phyloP scores from a whole-genome alignment of 169 alveolate genomes.

The Cryptosporidium baileyi region DNA sequence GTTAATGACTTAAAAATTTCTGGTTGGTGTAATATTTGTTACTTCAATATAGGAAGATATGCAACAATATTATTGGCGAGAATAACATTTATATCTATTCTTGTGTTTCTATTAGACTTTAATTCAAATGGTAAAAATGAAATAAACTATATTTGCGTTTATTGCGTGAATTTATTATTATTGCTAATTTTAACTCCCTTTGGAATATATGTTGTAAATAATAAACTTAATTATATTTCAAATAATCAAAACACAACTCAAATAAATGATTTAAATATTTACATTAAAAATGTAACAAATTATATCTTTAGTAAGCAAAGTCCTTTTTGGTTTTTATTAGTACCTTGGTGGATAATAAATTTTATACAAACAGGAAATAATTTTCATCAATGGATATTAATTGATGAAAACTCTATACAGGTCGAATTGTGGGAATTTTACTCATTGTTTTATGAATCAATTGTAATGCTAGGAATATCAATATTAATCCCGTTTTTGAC shows the following conservation, averaged over 20 bases:
- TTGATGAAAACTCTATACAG: background rate
- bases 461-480: background rate
- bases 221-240: background rate
- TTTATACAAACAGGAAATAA: conserved; percentile 44
- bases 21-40: conserved; percentile 41
- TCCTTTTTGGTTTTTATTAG: conserved; percentile 1
- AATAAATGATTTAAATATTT: background rate
- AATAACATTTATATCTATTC: background rate
- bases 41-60: conserved; percentile 3
- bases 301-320: background rate
- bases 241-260: background rate
- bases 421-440: conserved; percentile 37
- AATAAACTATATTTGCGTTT: background rate
- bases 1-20: background rate
- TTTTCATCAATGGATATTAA: conserved; percentile 28
- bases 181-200: background rate
- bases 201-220: background rate
- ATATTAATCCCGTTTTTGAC: background rate
- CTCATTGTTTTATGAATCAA: conserved; percentile 7
- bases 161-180: background rate
- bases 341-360: conserved; percentile 50
- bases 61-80: conserved; percentile 1
- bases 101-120: background rate
- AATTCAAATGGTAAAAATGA: background rate
- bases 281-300: background rate